Base-by-base conservation (phyloP, 495 filamentous ascomycete species). In the Lentithecium fluviatile region DNA sequence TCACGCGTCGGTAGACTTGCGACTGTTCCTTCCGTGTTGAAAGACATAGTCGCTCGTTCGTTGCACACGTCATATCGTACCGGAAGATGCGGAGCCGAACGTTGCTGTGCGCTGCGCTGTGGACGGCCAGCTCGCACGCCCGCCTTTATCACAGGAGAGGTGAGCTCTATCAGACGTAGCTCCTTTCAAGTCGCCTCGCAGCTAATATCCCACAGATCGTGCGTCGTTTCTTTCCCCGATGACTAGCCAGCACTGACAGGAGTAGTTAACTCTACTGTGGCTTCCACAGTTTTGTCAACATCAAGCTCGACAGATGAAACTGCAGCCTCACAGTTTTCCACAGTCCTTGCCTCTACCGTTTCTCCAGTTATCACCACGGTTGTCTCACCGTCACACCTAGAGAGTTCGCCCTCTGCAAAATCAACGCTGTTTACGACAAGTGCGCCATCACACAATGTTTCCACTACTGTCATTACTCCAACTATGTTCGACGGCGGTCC, bases 41-140 rank as follows among this genome's bases (percentile, higher is more conserved):
- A 15, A 1, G n/a, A 25, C 37, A 37, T 24, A 19, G 45, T 54
- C 59, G 21, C 45, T 62, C 52, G 59, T 56, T 62, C 36, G 40
- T 56, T 34, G 29, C 2, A 2, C 29, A 4, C 20, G 51, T 10
- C 40, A 25, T 29, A 13, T 8, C 11, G 10, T 11, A n/a, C n/a
- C n/a, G n/a, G n/a, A 45, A 26, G 23, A 62, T 62, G 59, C 45
- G 42, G 25, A 50, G 29, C 29, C 51, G 12, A 7, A 32, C 38
- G 4, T 17, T 56, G 1, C 24, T 62, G 46, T 36, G 59, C 45
- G 52, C 37, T 20, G 58, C 58, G 1, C 40, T 52, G 15, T 23
- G 42, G 45, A 51, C 45, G 6, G 45, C 51, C 45, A 25, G 19
- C 17, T 21, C 52, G 21, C 36, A 51, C 26, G 59, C 43, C 46